Conservation (phyloP, 1,139 yeast genomes). For the Diutina sp. region DNA sequence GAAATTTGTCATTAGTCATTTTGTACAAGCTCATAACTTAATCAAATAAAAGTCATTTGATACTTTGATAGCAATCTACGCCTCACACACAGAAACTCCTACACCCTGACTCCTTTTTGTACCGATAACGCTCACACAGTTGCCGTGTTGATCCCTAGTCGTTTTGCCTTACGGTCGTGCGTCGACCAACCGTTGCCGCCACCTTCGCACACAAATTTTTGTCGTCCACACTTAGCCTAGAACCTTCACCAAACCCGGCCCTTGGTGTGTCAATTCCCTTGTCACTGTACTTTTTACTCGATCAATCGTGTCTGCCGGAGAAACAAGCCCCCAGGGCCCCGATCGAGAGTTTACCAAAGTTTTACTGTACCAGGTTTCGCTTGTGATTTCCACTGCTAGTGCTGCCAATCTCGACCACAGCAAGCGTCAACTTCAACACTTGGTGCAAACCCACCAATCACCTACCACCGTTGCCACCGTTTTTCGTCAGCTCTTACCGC, state of each 20-base stretch:
- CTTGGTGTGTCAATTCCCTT: neutral
- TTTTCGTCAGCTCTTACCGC: neutral
- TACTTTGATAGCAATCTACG: too few relatives aligned
- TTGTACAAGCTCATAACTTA: too few relatives aligned
- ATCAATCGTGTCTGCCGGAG: conserved; percentile 1
- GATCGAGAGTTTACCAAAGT: conserved; percentile 2
- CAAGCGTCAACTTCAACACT: neutral
- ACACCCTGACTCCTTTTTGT: neutral
- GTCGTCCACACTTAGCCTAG: neutral
- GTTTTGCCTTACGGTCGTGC: neutral
- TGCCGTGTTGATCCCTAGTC: neutral
- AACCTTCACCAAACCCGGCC: neutral
- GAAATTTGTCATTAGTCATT: too few relatives aligned
- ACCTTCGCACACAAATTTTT: neutral
- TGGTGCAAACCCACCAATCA: neutral
- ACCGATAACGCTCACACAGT: neutral
- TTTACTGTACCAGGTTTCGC: neutral
- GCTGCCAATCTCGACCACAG: neutral
- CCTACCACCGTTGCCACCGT: neutral
- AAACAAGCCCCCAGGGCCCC: conserved; percentile 2
- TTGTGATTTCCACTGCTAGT: neutral
- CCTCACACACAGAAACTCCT: neutral
- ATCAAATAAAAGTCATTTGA: too few relatives aligned
- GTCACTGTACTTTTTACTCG: neutral
- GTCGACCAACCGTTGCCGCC: neutral